Evolutionary conservation across 2,329 filamentous ascomycete genomes (phyloP), one percentile per base, ranked within the genome.

Genomic region (Claviceps capensis): DNA sequence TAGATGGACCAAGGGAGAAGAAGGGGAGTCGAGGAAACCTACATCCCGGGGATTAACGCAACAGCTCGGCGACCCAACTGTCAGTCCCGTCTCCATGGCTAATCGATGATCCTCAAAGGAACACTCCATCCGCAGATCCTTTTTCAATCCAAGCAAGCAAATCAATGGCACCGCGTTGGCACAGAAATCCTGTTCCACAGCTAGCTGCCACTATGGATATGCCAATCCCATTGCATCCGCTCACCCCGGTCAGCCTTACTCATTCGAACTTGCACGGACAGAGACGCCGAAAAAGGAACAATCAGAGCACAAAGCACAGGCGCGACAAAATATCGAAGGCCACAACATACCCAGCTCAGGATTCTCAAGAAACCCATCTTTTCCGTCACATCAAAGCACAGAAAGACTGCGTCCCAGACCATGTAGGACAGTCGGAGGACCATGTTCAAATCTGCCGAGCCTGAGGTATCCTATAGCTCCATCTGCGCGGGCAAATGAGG

Each of bases 381-480:
- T 37, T 67, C 60, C 16, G 61, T 60, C 7, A 69, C 59, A n/a
- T 70, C 67, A 51, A 69, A 70, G 53, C 68, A 70, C 36, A 70
- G 58, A 52, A 70, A 68, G 0, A 70, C 57, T 1, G 61, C 65
- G 4, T 70, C 66, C 67, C 65, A 70, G 5, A 57, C 44, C 13
- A 69, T 64, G 53, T 68, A 68, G 19, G 63, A 62, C 34, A 69
- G 51, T 5, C 60, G 60, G 47, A 64, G 58, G 6, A 70, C 61
- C 2, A 61, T 66, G 47, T 61, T 63, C 37, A 70, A 58, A 45
- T 70, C 68, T 2, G 64, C 62, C 23, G 65, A 62, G 56, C 68
- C 68, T 26, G 68, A 70, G 55, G 66, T 70, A 53, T 70, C 68
- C 68, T 66, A 70, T 52, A 69, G 52, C 58, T 70, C 68, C 48